These are phyloP conservation scores for Pseudozyma pruni DNA, from an alignment of 1,284 basidiomycete species.

Conservation along the genomic window DNA sequence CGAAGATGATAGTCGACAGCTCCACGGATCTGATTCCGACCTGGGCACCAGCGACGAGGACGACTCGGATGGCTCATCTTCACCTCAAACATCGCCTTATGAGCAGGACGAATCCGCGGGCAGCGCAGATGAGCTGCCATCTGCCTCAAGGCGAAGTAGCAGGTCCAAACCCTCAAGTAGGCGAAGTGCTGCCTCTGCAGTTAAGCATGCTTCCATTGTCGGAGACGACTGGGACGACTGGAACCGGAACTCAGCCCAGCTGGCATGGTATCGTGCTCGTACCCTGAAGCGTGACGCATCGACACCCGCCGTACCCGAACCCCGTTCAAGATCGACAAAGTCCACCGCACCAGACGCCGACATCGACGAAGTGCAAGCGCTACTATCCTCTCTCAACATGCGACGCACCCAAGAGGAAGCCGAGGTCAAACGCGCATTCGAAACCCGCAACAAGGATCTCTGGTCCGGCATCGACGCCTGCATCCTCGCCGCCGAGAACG, in stretches of 20 bases:
- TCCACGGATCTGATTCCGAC: conserved; percentile 10
- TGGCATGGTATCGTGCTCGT: conserved; percentile 28
- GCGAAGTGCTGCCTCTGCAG: conserved; percentile 7
- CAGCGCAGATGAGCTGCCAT: conserved; percentile 48
- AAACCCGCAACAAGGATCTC: conserved; percentile 57
- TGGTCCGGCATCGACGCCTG: conserved; percentile 63
- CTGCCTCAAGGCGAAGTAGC: neutral
- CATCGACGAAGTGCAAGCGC: conserved; percentile 52
- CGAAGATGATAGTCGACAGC: conserved; percentile 13
- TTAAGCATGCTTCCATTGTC: conserved; percentile 18
- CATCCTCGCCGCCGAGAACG: conserved; percentile 59
- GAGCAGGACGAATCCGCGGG: conserved; percentile 25
- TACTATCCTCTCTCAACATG: conserved; percentile 55
- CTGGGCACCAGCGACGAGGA: conserved; percentile 4
- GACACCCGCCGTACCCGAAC: neutral
- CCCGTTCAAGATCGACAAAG: conserved; percentile 9
- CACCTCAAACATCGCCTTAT: conserved; percentile 30
- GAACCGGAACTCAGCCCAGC: conserved; percentile 32
- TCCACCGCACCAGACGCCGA: conserved; percentile 16
- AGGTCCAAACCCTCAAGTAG: neutral
- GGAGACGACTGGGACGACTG: conserved; percentile 50
- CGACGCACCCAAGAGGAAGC: conserved; percentile 49
- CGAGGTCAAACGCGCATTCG: conserved; percentile 56
- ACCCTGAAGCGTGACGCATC: neutral
- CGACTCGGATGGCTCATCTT: conserved; percentile 18